Evolutionary conservation across 2,329 filamentous ascomycete species (phyloP).

Genomic region (Fusarium foetens): DNA sequence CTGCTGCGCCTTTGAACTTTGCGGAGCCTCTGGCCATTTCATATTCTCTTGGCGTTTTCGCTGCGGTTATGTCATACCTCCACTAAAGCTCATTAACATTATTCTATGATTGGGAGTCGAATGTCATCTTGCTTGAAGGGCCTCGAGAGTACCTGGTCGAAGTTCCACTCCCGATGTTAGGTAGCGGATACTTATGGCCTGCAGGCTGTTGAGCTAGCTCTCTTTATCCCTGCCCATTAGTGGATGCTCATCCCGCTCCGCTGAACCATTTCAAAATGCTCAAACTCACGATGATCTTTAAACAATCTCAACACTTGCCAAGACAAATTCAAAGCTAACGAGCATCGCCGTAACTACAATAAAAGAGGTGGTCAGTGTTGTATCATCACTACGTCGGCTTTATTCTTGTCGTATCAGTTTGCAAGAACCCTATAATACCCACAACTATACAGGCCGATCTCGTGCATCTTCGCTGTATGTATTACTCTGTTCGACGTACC

Average conservation of each 20-base stretch:
- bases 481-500: not conserved
- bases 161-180: slow-evolving; percentile 31
- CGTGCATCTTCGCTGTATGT: not conserved
- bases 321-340: slow-evolving; percentile 22
- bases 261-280: slow-evolving; percentile 37
- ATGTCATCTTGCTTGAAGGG: slow-evolving; percentile 48
- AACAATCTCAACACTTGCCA: slow-evolving; percentile 34
- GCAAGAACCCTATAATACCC: slow-evolving; percentile 4
- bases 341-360: slow-evolving; percentile 21
- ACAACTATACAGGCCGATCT: slow-evolving; percentile 5
- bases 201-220: slow-evolving; percentile 27
- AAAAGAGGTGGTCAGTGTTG: not conserved
- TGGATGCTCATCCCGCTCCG: slow-evolving; percentile 41
- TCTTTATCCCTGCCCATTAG: slow-evolving; percentile 25
- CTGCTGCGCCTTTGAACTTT: slow-evolving; percentile 35
- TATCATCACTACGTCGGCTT: slow-evolving; percentile 6
- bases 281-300: slow-evolving; percentile 42
- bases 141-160: slow-evolving; percentile 37
- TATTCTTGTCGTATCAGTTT: slow-evolving; percentile 16
- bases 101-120: slow-evolving; percentile 41
- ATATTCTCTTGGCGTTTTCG: slow-evolving; percentile 19
- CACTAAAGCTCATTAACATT: slow-evolving; percentile 32
- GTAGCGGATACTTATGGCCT: slow-evolving; percentile 34
- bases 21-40: slow-evolving; percentile 35
- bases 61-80: slow-evolving; percentile 46